Conservation (phyloP, 78 protist species). For the Dictyostelium brefeldianum region DNA sequence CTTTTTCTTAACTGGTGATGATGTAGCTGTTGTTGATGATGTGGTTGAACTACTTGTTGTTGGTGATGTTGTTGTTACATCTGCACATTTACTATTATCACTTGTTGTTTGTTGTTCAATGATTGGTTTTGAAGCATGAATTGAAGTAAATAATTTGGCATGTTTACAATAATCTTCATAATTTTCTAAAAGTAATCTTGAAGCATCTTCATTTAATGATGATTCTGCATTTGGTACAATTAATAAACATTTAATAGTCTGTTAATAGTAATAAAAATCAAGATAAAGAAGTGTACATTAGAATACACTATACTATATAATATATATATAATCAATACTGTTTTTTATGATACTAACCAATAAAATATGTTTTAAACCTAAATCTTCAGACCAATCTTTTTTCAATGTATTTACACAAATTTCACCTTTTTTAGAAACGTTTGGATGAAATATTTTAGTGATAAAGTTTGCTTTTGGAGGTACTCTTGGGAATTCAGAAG, state of each 20-base stretch:
- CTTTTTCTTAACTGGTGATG: conserved; percentile 48
- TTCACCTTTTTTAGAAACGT: conserved; percentile 97
- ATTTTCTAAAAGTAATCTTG: conserved; percentile 94
- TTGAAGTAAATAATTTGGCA: conserved; percentile 90
- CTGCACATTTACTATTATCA: background rate
- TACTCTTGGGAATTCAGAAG: conserved; percentile 92
- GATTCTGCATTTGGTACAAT: conserved; percentile 99
- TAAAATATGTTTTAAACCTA: conserved; percentile 93
- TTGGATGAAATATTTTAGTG: conserved; percentile 99
- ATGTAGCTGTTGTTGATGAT: background rate
- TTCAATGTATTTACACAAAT: conserved; percentile 99
- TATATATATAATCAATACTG: background rate
- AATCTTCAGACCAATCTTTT: conserved; percentile 97
- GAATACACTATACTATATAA: background rate
- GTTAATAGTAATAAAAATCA: background rate
- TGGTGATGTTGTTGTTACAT: background rate
- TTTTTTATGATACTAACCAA: conserved; percentile 55
- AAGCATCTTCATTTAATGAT: conserved; percentile 99
- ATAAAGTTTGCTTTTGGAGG: conserved; percentile 98
- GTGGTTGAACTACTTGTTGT: conserved; percentile 26
- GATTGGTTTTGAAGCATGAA: conserved; percentile 83
- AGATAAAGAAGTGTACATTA: too few species aligned
- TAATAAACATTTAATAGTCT: conserved; percentile 96
- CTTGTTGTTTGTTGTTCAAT: background rate
- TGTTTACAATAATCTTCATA: conserved; percentile 91